Evolutionary conservation across 2,329 filamentous ascomycete genomes (phyloP).

Genomic region (Penicillium sp.): DNA sequence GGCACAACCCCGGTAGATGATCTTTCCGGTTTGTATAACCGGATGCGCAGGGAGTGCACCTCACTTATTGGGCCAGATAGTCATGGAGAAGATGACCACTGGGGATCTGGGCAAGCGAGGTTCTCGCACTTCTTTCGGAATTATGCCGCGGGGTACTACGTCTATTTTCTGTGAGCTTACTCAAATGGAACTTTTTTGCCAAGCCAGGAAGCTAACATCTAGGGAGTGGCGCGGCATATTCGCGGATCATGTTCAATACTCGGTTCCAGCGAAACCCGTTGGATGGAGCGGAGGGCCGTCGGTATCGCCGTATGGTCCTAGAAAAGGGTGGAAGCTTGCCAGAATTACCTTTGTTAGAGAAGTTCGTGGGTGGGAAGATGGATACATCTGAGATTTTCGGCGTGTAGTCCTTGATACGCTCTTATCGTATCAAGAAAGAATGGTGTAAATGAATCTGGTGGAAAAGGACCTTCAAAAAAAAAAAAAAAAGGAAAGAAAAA

Average conservation of each 20-base stretch:
- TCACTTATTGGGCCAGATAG: not conserved
- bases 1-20: not conserved
- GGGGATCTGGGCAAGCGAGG: not conserved
- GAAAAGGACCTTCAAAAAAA: too few species aligned
- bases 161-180: not conserved
- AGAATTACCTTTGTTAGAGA: not conserved
- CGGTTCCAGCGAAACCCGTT: not conserved
- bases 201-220: not conserved
- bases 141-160: not conserved
- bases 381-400: not conserved
- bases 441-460: too few species aligned
- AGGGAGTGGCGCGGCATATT: not conserved
- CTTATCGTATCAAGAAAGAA: not conserved
- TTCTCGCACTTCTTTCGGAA: not conserved
- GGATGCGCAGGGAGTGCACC: not conserved
- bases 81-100: not conserved
- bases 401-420: not conserved
- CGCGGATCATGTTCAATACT: not conserved
- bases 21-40: not conserved
- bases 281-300: not conserved
- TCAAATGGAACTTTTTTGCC: not conserved
- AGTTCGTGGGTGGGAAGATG: not conserved
- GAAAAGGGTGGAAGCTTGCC: not conserved
- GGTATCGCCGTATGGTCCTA: not conserved
- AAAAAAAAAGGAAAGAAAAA: too few species aligned